phyloP scores from a whole-genome alignment of 2,329 filamentous ascomycete species.

The Diplocarpon rosae region DNA sequence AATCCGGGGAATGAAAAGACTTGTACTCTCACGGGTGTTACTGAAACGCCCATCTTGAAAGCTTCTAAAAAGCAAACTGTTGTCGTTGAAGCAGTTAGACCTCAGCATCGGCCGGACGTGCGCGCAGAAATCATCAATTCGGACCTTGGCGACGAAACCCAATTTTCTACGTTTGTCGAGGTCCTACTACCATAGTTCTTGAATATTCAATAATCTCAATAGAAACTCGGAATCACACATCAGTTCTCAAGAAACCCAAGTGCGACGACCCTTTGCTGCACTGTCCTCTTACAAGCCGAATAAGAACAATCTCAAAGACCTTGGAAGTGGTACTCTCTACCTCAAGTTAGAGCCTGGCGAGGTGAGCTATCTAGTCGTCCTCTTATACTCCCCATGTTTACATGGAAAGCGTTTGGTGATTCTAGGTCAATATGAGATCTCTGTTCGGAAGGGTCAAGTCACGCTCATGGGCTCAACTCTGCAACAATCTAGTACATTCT shows the following conservation, averaged over 20 bases:
- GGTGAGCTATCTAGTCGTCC: conserved; percentile 27
- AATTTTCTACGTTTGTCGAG: conserved; percentile 10
- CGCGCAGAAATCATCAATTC: neutral
- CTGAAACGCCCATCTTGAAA: neutral
- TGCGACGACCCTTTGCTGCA: conserved; percentile 29
- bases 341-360: conserved; percentile 39
- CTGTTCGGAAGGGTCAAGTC: conserved; percentile 48
- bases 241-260: conserved; percentile 15
- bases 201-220: conserved; percentile 20
- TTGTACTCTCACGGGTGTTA: neutral
- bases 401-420: conserved; percentile 44
- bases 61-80: neutral
- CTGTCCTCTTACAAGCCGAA: conserved; percentile 34
- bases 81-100: neutral
- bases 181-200: neutral
- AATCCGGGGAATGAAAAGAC: neutral
- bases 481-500: conserved; percentile 33
- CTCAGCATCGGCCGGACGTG: neutral
- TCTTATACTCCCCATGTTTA: conserved; percentile 8
- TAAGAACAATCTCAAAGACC: conserved; percentile 33
- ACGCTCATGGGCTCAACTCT: conserved; percentile 56
- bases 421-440: conserved; percentile 58
- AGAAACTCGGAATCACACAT: conserved; percentile 19
- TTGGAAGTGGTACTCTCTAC: conserved; percentile 31
- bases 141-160: conserved; percentile 3